Evolutionary conservation across 352 stramenopile species (phyloP).

Genomic region (Elongisporangium anandrum): DNA sequence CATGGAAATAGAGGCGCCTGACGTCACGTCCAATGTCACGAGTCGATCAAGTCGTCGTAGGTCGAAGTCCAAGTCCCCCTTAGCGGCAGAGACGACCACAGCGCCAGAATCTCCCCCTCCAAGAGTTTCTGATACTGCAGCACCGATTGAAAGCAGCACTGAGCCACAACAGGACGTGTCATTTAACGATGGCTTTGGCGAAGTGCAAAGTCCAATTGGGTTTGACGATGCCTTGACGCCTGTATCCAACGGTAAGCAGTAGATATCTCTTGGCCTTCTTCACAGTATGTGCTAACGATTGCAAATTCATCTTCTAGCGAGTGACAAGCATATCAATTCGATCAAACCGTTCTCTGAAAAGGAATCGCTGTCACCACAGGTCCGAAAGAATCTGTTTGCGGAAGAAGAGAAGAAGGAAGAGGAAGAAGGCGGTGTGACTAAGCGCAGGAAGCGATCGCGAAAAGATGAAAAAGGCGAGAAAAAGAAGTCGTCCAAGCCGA

Average conservation of each 20-base stretch:
- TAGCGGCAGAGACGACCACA: constrained; percentile 3
- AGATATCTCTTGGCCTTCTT: neutral
- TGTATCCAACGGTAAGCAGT: constrained; percentile 47
- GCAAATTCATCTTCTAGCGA: constrained; percentile 26
- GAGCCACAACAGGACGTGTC: constrained; percentile 32
- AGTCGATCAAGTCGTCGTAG: constrained; percentile 18
- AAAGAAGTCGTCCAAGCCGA: constrained; percentile 50
- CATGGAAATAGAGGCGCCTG: constrained; percentile 30
- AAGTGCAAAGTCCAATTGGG: constrained; percentile 49
- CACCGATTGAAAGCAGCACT: constrained; percentile 11
- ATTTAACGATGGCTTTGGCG: constrained; percentile 45
- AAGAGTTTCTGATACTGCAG: constrained; percentile 15
- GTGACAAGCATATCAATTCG: constrained; percentile 50
- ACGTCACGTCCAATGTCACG: constrained; percentile 35
- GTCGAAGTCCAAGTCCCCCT: constrained; percentile 23
- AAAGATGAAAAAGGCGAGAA: constrained; percentile 14
- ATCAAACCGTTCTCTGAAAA: constrained; percentile 59
- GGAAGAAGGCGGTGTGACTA: constrained; percentile 21
- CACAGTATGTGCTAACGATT: neutral
- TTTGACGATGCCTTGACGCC: constrained; percentile 62
- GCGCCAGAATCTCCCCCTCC: neutral
- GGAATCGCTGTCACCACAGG: constrained; percentile 33
- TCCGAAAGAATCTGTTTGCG: constrained; percentile 58
- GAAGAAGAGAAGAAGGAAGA: constrained; percentile 20
- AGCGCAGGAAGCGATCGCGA: constrained; percentile 8